Percentiles rank a stretch among this genome's conserved stretches.
Evolutionary conservation across 768 basidiomycete genomes (phyloP).

Genomic region (Lyophyllum atratum): DNA sequence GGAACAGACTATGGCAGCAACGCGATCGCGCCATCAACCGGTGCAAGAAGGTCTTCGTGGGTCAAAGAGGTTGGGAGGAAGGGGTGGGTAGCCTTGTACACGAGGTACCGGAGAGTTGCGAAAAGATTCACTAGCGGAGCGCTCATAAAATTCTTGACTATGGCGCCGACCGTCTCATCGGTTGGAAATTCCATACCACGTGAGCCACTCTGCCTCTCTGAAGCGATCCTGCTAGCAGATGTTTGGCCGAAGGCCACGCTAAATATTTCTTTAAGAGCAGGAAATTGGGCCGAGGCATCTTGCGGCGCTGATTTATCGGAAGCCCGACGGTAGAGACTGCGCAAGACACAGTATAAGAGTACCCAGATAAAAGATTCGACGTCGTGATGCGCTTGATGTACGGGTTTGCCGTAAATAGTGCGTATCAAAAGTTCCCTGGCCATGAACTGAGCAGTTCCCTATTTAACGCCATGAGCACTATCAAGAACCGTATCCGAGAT

Average conservation of each 20-base stretch:
- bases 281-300: not conserved
- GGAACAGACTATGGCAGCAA: not conserved
- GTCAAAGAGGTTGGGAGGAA: not conserved
- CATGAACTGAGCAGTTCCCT: not conserved
- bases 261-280: not conserved
- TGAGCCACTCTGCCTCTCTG: not conserved
- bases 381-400: not conserved
- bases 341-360: not conserved
- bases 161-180: not conserved
- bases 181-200: not conserved
- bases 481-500: not conserved
- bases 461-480: not conserved
- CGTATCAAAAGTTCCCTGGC: not conserved
- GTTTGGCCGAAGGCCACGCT: not conserved
- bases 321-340: not conserved
- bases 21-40: not conserved
- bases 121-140: not conserved
- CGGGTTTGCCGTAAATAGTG: not conserved
- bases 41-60: not conserved
- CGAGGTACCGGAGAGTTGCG: not conserved
- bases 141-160: not conserved
- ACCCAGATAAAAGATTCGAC: conserved; percentile 9
- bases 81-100: not conserved
- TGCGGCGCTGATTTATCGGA: not conserved
- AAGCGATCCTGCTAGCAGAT: not conserved